Evolutionary conservation across 208 protist genomes (phyloP).

Genomic region (Polymyxa betae): DNA sequence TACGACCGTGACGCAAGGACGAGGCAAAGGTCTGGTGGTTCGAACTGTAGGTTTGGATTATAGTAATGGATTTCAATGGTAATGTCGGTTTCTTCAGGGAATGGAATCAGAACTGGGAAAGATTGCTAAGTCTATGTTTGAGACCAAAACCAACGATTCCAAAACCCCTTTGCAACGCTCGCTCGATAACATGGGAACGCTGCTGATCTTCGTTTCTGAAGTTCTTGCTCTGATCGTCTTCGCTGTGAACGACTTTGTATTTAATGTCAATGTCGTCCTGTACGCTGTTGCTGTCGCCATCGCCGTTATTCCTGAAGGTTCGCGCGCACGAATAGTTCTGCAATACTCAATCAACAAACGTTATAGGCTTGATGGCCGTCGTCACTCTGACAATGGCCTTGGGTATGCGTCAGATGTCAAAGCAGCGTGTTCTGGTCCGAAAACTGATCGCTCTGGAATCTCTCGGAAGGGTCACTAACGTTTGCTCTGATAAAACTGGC

Average conservation of each 20-base stretch:
- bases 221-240: slow-evolving; percentile 23
- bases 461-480: slow-evolving; percentile 92
- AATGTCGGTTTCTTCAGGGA: not conserved
- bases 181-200: slow-evolving; percentile 21
- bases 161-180: slow-evolving; percentile 59
- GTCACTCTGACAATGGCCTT: slow-evolving; percentile 93
- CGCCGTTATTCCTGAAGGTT: slow-evolving; percentile 95
- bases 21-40: slow-evolving; percentile 48
- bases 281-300: slow-evolving; percentile 91
- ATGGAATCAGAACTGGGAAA: slow-evolving; percentile 53
- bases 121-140: slow-evolving; percentile 16
- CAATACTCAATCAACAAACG: not conserved
- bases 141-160: not conserved
- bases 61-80: not conserved
- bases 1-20: slow-evolving; percentile 51
- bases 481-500: slow-evolving; percentile 99
- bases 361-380: slow-evolving; percentile 82
- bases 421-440: slow-evolving; percentile 88
- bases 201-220: not conserved
- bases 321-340: not conserved
- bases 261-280: not conserved
- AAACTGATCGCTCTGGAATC: slow-evolving; percentile 94
- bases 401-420: slow-evolving; percentile 90
- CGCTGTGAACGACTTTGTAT: not conserved
- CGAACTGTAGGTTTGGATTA: not conserved